A percentile compares a stretch with the other conserved stretches of the same genome.
Evolutionary conservation across 1,284 basidiomycete genomes (phyloP).

Genomic region (Mycena citricolor): DNA sequence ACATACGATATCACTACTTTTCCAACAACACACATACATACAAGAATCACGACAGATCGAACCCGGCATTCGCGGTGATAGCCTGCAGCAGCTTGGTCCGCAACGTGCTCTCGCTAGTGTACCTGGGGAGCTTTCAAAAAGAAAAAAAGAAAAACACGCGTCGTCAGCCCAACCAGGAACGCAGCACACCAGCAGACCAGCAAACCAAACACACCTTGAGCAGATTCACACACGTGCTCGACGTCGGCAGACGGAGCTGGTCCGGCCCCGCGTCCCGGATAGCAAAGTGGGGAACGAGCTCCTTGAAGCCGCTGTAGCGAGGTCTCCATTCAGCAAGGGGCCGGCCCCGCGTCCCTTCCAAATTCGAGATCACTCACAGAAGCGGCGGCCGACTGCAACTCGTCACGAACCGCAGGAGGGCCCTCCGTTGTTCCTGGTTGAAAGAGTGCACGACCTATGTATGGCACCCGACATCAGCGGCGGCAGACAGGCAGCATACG

Average conservation of each 20-base stretch:
- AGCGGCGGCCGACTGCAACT: constrained; percentile 87
- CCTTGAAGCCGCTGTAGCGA: constrained; percentile 74
- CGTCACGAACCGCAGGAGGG: constrained; percentile 85
- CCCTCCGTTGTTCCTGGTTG: constrained; percentile 66
- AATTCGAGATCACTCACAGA: constrained; percentile 50
- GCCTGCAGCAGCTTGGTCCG: constrained; percentile 78
- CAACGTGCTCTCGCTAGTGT: constrained; percentile 60
- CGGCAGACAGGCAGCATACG: constrained; percentile 3
- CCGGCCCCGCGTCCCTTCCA: constrained; percentile 4
- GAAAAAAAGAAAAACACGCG: constrained; percentile 8
- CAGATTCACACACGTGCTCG: constrained; percentile 84
- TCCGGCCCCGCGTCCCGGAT: constrained; percentile 79
- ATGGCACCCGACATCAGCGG: constrained; percentile 7
- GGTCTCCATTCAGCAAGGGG: constrained; percentile 3
- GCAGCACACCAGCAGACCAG: constrained; percentile 1
- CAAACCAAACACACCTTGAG: constrained; percentile 56
- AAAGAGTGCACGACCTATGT: constrained; percentile 70
- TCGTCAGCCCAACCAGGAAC: constrained; percentile 10
- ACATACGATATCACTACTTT: too few species aligned
- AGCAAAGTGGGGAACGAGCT: constrained; percentile 80
- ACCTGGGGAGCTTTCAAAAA: constrained; percentile 61
- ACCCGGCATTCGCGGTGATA: constrained; percentile 82
- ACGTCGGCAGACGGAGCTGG: constrained; percentile 72
- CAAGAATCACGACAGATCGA: constrained; percentile 69
- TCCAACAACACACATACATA: background rate